Base-by-base conservation (phyloP, 2,329 filamentous ascomycete species). In the Beauveria rudraprayagi region DNA sequence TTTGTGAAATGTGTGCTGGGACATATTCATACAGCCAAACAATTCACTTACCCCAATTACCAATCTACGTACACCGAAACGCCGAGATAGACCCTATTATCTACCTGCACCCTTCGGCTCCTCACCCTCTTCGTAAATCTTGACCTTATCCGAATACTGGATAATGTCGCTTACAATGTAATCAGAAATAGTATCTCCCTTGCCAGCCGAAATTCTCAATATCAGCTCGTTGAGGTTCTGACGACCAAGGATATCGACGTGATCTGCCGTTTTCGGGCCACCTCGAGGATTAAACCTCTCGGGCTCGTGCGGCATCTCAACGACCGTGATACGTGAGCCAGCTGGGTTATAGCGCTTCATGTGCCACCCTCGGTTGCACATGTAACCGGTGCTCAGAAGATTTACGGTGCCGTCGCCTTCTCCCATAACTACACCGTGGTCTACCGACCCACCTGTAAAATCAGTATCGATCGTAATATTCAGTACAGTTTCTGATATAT, bases 331-430 rank as follows among this genome's bases (percentile, higher is more conserved):
- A 68, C 91, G 85, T 37, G 88, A 83, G 2, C 88, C 87, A 0
- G 91, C 89, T 0, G 94, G 94, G 69, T 99, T 99, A 72, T 95
- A 99, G 41, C 94, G 83, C 74, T 91, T 92, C 74, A 97, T 89
- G 62, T 87, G 86, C 94, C 94, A 99, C 3, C 94, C 94, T 68
- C 88, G 91, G 67, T 91, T 89, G 73, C 94, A 99, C 94, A 99
- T 97, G 72, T 97, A 99, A 2, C 93, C 94, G 1, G 86, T 85
- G 67, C 90, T 95, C 11, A 99, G 76, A n/a, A 99, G 75, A 65
- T 92, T 96, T 47, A 99, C 94, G 0, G 94, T 99, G 1, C 94
- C 94, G 67, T 99, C 94, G 4, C 94, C 94, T 73, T 97, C 94
- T 43, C 93, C 93, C 81, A 97, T 88, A 40, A 96, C 81, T n/a